Conservation (phyloP, 164 flowering plant genomes). For the Kalanchoe fedtschenkoi region DNA sequence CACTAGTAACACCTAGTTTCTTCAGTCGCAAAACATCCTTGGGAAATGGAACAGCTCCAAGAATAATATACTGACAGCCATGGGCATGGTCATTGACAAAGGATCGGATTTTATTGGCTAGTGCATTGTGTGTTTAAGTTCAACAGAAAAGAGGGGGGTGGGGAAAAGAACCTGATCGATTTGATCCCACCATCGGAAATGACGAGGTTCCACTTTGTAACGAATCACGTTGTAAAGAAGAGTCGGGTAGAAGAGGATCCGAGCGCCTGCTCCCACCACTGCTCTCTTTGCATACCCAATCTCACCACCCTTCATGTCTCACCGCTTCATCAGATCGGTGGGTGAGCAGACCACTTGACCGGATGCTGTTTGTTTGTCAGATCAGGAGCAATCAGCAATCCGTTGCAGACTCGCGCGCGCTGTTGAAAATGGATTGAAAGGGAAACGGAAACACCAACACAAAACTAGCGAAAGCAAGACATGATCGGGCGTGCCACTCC, state of each 20-base stretch:
- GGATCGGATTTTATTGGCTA: neutral
- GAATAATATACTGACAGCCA: constrained; percentile 41
- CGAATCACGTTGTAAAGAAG: constrained; percentile 72
- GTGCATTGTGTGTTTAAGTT: neutral
- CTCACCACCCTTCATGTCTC: no score
- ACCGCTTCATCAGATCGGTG: no score
- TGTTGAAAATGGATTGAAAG: no score
- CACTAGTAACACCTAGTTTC: constrained; percentile 72
- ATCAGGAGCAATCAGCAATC: no score
- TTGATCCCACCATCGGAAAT: constrained; percentile 90
- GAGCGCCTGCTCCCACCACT: constrained; percentile 75
- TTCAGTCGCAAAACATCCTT: constrained; percentile 67
- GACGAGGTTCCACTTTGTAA: constrained; percentile 50
- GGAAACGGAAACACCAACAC: no score
- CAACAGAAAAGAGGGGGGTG: neutral
- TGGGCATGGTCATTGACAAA: neutral
- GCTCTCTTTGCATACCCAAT: constrained; percentile 42
- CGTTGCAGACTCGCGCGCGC: no score
- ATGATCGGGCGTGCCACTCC: no score
- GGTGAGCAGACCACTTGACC: no score
- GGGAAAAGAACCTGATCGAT: constrained; percentile 57
- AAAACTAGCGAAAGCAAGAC: no score
- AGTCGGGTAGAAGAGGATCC: constrained; percentile 81
- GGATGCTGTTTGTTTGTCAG: no score
- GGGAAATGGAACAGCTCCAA: constrained; percentile 95